Evolutionary conservation across 176 grass and related monocot genomes (phyloP), one percentile per base, ranked within the genome.

Genomic region (Coix lacrymajobi): DNA sequence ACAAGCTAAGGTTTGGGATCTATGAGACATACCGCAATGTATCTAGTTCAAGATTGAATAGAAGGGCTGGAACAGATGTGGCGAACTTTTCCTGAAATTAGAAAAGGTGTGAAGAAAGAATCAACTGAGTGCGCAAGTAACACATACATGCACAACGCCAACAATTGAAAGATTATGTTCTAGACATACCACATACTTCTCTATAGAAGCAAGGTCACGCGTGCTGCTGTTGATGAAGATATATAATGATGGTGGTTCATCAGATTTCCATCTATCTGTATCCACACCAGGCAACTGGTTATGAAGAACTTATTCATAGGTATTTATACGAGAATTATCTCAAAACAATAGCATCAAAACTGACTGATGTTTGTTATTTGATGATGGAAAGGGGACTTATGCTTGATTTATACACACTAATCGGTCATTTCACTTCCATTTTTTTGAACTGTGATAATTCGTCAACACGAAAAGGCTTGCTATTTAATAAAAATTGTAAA

Each of bases 201-300:
- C 92, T 91, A 98, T 95, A 85, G 80, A 40, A 80, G 96, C 84
- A 87, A 98, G 92, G 69, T 95, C 96, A n/a, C 85, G 85, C 8
- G 92, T 98, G 79, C 96, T 95, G 77, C 92, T 88, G 85, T 98
- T 98, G 80, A 98, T 98, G 73, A 98, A 98, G 84, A 98, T 79
- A 81, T 93, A 98, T 41, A 95, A 45, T 11, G 89, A 90, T 62
- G 96, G 87, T 34, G 79, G 85, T 84, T 93, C 79, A 0, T 91
- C 87, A 80, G 89, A 91, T 80, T 95, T 89, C 87, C 89, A 88
- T 86, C 79, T 63, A 93, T 89, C 96, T 98, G 86, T 88, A 39
- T 36, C 31, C 24, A 82, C 83, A 83, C 17, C 66, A 91, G 36
- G 68, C 60, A 76, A 79, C 28, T 71, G 73, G 39, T 78, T 85